Evolutionary conservation across 2,329 filamentous ascomycete genomes (phyloP), one percentile per base, ranked within the genome.

Genomic region (Chaetomium globosum): DNA sequence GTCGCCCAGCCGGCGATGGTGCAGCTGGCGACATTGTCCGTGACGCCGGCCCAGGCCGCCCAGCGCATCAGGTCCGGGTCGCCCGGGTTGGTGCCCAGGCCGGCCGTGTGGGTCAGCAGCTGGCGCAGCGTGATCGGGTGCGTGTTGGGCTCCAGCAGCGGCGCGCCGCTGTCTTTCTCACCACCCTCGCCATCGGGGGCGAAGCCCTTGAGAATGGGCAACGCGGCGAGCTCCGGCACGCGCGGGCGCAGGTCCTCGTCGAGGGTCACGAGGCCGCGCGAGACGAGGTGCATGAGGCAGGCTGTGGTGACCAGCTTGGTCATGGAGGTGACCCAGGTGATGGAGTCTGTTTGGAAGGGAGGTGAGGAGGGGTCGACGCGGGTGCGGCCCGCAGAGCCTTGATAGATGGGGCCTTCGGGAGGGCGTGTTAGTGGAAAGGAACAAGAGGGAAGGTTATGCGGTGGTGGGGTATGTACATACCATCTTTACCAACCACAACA

Each of bases 41-140:
- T 31, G 30, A 76, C 75, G 54, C 77, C 77, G 5, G 73, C 69
- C 7, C 71, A 73, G 26, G 71, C 64, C 4, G 78, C 76, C 80
- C 81, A 85, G 19, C 74, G 75, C 0, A 68, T 62, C 1, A 81
- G 71, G 6, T 77, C 74, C 0, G 80, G 76, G 58, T 82, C 76
- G 19, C 74, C 72, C 19, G 75, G 49, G 54, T 82, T 81, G 69
- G 83, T 82, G 1, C 74, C 76, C 0, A 83, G 65, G 2, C 84
- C 84, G 6, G 77, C 73, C 0, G 82, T 81, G 71, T 86, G 84
- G 0, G 80, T 81, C 3, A 86, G 76, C 0, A 86, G 76, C 26
- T 76, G 75, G 75, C 77, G 74, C 23, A 81, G 70, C 0, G 78
- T 80, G 60, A 82, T 77, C 16, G 77, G 73, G 16, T 63, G 69